These are phyloP conservation scores for Scheffersomyces quercinus DNA, from an alignment of 1,139 yeast genomes.

Conservation along the genomic window DNA sequence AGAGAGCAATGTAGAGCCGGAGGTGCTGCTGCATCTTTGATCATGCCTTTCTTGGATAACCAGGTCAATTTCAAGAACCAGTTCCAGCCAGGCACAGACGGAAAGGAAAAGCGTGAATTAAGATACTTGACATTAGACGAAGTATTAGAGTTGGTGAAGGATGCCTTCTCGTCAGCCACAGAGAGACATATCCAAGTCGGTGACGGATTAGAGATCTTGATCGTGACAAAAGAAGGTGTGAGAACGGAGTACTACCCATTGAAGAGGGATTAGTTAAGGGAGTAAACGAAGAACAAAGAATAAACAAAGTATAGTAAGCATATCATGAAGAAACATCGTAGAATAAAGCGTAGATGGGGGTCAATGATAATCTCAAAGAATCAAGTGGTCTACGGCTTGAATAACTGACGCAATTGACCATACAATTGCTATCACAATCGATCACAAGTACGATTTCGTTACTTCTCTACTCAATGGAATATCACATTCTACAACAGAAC, in stretches of 20 bases:
- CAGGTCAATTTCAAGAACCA: slow-evolving; percentile 96
- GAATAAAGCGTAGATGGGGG: too few relatives aligned
- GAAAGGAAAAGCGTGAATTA: slow-evolving; percentile 59
- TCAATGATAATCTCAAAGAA: too few relatives aligned
- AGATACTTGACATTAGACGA: slow-evolving; percentile 76
- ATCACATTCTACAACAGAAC: too few relatives aligned
- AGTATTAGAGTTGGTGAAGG: slow-evolving; percentile 82
- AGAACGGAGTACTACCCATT: slow-evolving; percentile 79
- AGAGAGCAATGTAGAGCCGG: slow-evolving; percentile 98
- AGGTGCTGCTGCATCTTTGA: slow-evolving; percentile 94
- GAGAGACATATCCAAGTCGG: slow-evolving; percentile 99
- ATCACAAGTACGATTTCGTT: too few relatives aligned
- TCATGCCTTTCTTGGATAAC: slow-evolving; percentile 96
- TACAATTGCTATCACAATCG: too few relatives aligned
- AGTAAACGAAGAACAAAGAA: too few relatives aligned
- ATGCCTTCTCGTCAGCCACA: slow-evolving; percentile 93
- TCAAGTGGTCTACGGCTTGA: too few relatives aligned
- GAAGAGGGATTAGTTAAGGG: slow-evolving; percentile 67
- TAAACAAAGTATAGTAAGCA: too few relatives aligned
- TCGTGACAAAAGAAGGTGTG: slow-evolving; percentile 92
- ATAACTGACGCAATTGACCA: too few relatives aligned
- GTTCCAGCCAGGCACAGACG: slow-evolving; percentile 73
- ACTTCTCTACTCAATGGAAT: too few relatives aligned
- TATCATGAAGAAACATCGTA: too few relatives aligned
- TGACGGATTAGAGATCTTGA: slow-evolving; percentile 87